These are phyloP conservation scores for Herpetomonas tarakana DNA, from an alignment of 208 protist species.

Conservation along the genomic window DNA sequence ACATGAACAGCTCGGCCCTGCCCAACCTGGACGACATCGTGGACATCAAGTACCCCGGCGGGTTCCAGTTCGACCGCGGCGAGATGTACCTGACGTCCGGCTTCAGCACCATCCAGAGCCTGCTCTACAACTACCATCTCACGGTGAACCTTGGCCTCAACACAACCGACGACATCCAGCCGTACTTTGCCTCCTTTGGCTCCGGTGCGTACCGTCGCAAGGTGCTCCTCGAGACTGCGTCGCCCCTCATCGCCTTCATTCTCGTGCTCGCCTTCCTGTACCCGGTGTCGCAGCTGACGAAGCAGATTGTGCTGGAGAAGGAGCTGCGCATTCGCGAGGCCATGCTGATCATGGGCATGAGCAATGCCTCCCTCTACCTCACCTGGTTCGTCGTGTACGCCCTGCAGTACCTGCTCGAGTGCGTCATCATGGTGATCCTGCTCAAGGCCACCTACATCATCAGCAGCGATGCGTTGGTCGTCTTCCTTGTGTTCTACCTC, in stretches of 20 bases:
- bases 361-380: constrained; percentile 29
- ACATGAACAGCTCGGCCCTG: constrained; percentile 38
- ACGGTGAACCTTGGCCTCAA: constrained; percentile 10
- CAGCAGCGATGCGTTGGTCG: constrained; percentile 14
- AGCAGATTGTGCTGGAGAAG: constrained; percentile 53
- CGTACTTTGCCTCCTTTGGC: constrained; percentile 27
- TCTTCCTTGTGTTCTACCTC: constrained; percentile 38
- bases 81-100: constrained; percentile 51
- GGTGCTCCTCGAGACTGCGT: constrained; percentile 34
- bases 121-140: constrained; percentile 36
- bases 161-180: constrained; percentile 11
- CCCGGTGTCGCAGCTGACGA: constrained; percentile 44
- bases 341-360: constrained; percentile 62
- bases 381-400: constrained; percentile 38
- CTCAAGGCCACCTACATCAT: constrained; percentile 30
- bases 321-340: constrained; percentile 56
- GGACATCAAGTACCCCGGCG: constrained; percentile 29
- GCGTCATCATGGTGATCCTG: constrained; percentile 29
- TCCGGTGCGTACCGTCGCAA: constrained; percentile 32
- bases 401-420: constrained; percentile 26
- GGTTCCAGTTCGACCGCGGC: constrained; percentile 23
- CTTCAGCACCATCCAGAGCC: constrained; percentile 37
- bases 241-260: constrained; percentile 34
- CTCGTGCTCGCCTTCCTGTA: constrained; percentile 53
- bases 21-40: constrained; percentile 21